These are phyloP conservation scores for Catharanthus roseus DNA, from an alignment of 257 asterid genomes.

Conservation along the genomic window DNA sequence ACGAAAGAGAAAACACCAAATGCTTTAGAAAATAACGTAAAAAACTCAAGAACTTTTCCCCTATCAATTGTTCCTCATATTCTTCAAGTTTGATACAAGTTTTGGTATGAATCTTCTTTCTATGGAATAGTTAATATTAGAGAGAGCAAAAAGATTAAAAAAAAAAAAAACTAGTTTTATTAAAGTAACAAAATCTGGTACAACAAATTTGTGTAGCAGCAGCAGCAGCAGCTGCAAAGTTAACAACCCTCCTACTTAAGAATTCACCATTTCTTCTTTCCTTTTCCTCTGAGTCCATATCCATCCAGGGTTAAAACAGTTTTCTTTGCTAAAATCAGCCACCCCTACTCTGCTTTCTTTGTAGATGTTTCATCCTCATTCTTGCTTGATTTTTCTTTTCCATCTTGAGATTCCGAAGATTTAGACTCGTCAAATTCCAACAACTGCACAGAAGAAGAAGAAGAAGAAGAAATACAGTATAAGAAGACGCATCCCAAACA, in stretches of 20 bases:
- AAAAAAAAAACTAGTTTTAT: not conserved
- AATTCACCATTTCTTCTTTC: not conserved
- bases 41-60: no score
- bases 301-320: not conserved
- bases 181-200: not conserved
- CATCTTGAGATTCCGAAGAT: slow-evolving; percentile 33
- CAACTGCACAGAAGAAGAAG: no score
- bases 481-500: not conserved
- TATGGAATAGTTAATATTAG: no score
- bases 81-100: no score
- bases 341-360: slow-evolving; percentile 42
- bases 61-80: no score
- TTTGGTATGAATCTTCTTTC: no score
- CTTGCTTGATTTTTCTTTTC: slow-evolving; percentile 22
- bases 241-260: not conserved
- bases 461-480: not conserved
- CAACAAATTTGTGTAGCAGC: slow-evolving; percentile 6
- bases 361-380: slow-evolving; percentile 20
- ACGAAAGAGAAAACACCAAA: no score
- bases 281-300: no score
- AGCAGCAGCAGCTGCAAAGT: no score
- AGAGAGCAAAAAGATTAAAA: no score
- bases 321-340: not conserved
- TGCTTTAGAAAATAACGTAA: no score
- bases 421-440: slow-evolving; percentile 80